Conservation (phyloP, 2,329 filamentous ascomycete genomes). For the Pyricularia pennisetigena region DNA sequence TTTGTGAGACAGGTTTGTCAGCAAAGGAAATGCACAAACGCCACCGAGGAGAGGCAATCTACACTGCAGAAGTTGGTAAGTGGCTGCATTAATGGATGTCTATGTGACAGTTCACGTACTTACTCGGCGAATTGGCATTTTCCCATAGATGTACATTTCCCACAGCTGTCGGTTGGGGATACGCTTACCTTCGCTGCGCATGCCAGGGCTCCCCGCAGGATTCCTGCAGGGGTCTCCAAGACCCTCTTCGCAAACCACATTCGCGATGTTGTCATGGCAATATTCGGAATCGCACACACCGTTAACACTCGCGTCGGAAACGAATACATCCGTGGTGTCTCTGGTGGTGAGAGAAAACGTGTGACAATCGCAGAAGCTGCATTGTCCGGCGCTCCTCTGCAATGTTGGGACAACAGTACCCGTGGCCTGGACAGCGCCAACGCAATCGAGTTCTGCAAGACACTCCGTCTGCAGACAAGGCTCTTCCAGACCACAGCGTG, state of each 20-base stretch:
- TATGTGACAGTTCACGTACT: background rate
- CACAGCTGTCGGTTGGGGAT: conserved; percentile 66
- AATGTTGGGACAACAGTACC: conserved; percentile 64
- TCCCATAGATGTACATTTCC: conserved; percentile 61
- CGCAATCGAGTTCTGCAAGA: conserved; percentile 66
- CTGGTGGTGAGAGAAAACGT: conserved; percentile 62
- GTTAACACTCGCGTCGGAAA: conserved; percentile 65
- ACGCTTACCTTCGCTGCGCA: conserved; percentile 70
- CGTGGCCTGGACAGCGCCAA: conserved; percentile 67
- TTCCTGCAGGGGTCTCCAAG: conserved; percentile 47
- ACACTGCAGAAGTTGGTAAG: conserved; percentile 60
- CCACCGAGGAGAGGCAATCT: conserved; percentile 79
- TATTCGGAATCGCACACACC: conserved; percentile 66
- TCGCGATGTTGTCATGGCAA: conserved; percentile 64
- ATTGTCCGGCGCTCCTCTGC: conserved; percentile 48
- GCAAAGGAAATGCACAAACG: conserved; percentile 66
- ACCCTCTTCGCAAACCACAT: conserved; percentile 50
- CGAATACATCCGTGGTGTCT: conserved; percentile 65
- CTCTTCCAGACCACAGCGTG: conserved; percentile 55
- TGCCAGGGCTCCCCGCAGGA: conserved; percentile 53
- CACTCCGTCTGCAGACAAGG: conserved; percentile 56
- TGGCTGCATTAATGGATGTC: background rate
- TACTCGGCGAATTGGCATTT: too few relatives aligned
- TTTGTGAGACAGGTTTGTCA: conserved; percentile 39
- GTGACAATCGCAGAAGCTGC: conserved; percentile 54